Conservation (phyloP, 148 eudicot species). For the Linanthus parryae region DNA sequence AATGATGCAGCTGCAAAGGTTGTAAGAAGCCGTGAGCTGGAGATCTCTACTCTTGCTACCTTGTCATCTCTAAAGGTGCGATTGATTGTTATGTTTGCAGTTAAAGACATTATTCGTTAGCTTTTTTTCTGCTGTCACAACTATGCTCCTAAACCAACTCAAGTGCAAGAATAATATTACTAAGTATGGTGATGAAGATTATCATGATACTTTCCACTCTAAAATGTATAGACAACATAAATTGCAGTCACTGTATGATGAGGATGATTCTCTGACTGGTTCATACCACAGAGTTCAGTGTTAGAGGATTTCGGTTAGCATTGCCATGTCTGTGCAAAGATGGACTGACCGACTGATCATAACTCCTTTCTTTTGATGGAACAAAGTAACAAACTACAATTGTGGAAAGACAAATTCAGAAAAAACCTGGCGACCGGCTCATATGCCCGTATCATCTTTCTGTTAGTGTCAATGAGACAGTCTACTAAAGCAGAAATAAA, state of each 20-base stretch:
- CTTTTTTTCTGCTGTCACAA: background rate
- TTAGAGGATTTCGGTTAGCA: no score
- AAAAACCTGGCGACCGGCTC: no score
- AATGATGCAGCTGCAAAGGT: conserved; percentile 37
- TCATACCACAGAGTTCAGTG: no score
- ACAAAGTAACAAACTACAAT: no score
- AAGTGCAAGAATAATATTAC: background rate
- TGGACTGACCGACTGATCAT: no score
- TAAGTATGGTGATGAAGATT: background rate
- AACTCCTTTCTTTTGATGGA: no score
- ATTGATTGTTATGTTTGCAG: background rate
- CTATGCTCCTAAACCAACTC: background rate
- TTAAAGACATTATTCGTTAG: background rate
- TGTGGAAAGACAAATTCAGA: no score
- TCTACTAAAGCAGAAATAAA: no score
- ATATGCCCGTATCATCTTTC: no score
- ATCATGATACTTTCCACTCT: background rate
- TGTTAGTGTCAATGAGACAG: no score
- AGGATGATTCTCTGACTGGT: no score
- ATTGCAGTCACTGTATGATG: background rate
- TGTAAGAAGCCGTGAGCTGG: conserved; percentile 37
- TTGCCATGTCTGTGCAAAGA: no score
- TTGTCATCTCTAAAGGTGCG: conserved; percentile 64
- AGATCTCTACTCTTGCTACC: conserved; percentile 69
- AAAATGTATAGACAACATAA: background rate